Base-by-base conservation (phyloP, 768 basidiomycete genomes). In the Russula ochroleuca region DNA sequence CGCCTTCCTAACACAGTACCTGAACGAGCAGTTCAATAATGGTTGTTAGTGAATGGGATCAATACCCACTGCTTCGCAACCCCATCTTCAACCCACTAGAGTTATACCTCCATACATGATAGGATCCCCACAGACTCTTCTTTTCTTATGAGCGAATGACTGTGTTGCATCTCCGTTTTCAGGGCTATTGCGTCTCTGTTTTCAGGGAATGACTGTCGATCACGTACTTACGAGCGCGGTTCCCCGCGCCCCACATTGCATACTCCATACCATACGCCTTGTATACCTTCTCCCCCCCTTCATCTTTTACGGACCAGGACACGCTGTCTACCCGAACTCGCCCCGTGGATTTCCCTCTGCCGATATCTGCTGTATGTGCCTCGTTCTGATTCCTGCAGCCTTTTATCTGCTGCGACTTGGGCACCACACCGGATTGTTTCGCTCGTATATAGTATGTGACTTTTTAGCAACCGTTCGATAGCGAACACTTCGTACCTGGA, bases 181-280 rank as follows among this genome's bases (percentile, higher is more conserved):
- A 33, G 57, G 61, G 49, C 35, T 35, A 10, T 35, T 35, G 35
- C 35, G 7, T 35, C 35, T 35, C 35, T 35, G 21, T 37, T 50
- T 65, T 48, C 47, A 40, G 57, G 61, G 49, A 54, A 13, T 31
- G 35, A 51, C 37, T 23, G 23, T 58, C 35, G 54, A 47, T 43
- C 53, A 59, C 53, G 63, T 67, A 67, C 65, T 67, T 59, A 67
- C 57, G 53, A 56, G 17, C 40, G 57, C 45, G 31, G 37, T 37
- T 17, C 31, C 15, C 19, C 38, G 48, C n/a, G 15, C 23, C 48
- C 23, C 47, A 47, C 63, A 56, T 28, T 55, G 63, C 63, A 60
- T 60, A 43, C 43, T 45, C 52, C 41, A 61, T 65, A 65, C 64
- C 59, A 37, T 64, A 35, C 54, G 21, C n/a, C 54, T 52, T 65